Evolutionary conservation across 148 eudicot species (phyloP).

Genomic region (Beta vulgaris): DNA sequence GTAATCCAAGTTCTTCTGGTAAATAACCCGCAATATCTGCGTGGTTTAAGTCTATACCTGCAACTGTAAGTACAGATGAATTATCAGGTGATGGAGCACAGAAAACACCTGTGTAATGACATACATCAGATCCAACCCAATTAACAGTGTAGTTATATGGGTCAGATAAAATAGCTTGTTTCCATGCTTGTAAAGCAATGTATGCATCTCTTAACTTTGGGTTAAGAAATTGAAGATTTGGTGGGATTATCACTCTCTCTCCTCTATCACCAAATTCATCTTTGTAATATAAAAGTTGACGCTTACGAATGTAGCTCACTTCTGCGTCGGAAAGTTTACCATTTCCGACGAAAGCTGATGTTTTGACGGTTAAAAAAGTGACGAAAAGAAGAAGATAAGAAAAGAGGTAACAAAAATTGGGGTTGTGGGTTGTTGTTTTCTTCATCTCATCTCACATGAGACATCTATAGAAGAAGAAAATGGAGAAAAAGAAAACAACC

Average conservation of each 20-base stretch:
- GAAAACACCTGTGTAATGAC: constrained; percentile 60
- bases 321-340: constrained; percentile 46
- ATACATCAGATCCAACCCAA: constrained; percentile 80
- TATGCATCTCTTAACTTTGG: constrained; percentile 57
- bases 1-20: constrained; percentile 73
- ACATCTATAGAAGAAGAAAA: constrained; percentile 28
- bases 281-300: constrained; percentile 63
- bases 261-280: constrained; percentile 78
- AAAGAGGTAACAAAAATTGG: background rate
- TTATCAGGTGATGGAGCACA: constrained; percentile 72
- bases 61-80: constrained; percentile 38
- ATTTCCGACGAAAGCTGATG: constrained; percentile 10
- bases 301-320: constrained; percentile 40
- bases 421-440: constrained; percentile 26
- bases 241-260: constrained; percentile 47
- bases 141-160: constrained; percentile 54
- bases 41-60: constrained; percentile 80
- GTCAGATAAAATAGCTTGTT: constrained; percentile 76
- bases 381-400: background rate
- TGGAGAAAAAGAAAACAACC: background rate
- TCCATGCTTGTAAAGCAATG: constrained; percentile 90
- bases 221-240: constrained; percentile 47
- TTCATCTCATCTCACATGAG: constrained; percentile 49
- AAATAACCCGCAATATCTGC: constrained; percentile 87
- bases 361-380: background rate